Percentiles rank a stretch among this genome's conserved stretches.
phyloP scores from a whole-genome alignment of 2,329 filamentous ascomycete genomes.

The Samsoniella hepiali region DNA sequence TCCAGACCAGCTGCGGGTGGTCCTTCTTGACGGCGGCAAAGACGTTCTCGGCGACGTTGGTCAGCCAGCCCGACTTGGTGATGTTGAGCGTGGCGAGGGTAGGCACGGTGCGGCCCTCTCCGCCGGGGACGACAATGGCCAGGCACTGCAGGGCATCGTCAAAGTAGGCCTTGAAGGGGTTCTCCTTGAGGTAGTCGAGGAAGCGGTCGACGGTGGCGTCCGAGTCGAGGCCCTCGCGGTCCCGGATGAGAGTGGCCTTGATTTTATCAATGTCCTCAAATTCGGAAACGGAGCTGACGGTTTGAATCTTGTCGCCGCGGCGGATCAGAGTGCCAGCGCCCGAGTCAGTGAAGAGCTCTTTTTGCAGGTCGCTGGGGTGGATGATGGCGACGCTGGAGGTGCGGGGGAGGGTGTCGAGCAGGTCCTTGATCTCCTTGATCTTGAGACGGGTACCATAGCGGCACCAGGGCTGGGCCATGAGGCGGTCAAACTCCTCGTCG shows the following conservation, averaged over 20 bases:
- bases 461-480: constrained; percentile 95
- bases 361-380: constrained; percentile 91
- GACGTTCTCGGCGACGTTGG: constrained; percentile 91
- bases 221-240: constrained; percentile 78
- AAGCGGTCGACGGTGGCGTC: constrained; percentile 83
- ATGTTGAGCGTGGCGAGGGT: constrained; percentile 89
- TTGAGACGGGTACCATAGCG: constrained; percentile 92
- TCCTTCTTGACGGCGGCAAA: constrained; percentile 93
- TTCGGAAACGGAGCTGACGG: constrained; percentile 66
- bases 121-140: constrained; percentile 78
- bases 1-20: constrained; percentile 87
- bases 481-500: constrained; percentile 89
- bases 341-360: constrained; percentile 94
- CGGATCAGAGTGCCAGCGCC: constrained; percentile 91
- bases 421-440: constrained; percentile 95
- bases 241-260: constrained; percentile 77
- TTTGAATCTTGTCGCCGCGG: constrained; percentile 83
- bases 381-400: constrained; percentile 97
- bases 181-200: constrained; percentile 70
- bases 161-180: constrained; percentile 88
- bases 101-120: constrained; percentile 63
- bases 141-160: constrained; percentile 93
- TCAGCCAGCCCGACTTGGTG: constrained; percentile 91
- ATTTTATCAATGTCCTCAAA: constrained; percentile 74
- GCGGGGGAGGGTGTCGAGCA: constrained; percentile 82